A percentile compares a stretch with the other conserved stretches of the same genome.
phyloP scores from a whole-genome alignment of 768 basidiomycete genomes.

The Rhodotorula babjevae region DNA sequence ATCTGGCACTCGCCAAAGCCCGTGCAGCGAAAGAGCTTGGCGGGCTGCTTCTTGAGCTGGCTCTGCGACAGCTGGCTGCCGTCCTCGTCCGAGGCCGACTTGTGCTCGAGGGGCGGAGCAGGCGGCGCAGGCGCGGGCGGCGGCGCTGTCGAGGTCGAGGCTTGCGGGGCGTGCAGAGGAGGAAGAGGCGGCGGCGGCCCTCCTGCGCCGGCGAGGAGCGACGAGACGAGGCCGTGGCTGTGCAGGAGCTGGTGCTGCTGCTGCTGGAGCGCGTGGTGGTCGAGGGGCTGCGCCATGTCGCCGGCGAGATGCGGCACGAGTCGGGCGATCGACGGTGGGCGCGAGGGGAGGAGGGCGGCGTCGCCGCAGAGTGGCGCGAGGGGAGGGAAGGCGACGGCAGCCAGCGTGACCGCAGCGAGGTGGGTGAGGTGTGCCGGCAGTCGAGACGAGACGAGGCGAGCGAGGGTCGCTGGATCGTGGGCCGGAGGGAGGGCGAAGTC shows the following conservation, averaged over 20 bases:
- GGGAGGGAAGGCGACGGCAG: not conserved
- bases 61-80: not conserved
- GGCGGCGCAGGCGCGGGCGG: no score
- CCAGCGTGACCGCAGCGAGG: not conserved
- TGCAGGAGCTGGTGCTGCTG: not conserved
- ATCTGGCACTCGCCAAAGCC: slow-evolving; percentile 93
- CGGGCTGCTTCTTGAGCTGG: slow-evolving; percentile 3
- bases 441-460: no score
- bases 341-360: not conserved
- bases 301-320: not conserved
- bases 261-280: not conserved
- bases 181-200: no score
- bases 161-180: not conserved
- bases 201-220: not conserved
- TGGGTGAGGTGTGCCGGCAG: no score
- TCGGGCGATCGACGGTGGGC: not conserved
- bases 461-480: not conserved
- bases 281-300: not conserved
- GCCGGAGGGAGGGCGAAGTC: not conserved
- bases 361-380: not conserved
- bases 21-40: slow-evolving; percentile 68
- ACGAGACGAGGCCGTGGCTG: not conserved
- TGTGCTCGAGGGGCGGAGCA: not conserved
- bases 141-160: not conserved
- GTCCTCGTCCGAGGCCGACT: not conserved